Evolutionary conservation across 345 rosid genomes (phyloP).

Genomic region (Hypericum perforatum): DNA sequence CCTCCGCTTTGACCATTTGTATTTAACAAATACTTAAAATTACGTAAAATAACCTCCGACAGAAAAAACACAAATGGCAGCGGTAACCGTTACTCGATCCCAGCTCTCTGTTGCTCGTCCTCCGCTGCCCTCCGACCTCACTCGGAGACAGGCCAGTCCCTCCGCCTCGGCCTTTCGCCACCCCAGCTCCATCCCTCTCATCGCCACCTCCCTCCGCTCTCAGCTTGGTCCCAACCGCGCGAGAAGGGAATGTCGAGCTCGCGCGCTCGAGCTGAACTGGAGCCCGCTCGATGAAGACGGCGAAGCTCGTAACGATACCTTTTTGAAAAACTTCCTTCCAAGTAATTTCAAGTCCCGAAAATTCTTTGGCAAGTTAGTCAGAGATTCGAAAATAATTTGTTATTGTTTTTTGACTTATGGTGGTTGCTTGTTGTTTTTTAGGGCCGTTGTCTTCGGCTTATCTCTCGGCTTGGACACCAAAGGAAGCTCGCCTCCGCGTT

Average conservation of each 20-base stretch:
- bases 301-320: constrained; percentile 8
- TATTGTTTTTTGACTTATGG: background rate
- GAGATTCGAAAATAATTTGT: too few relatives aligned
- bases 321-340: constrained; percentile 43
- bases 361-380: background rate
- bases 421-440: constrained; percentile 9
- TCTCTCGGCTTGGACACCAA: constrained; percentile 33
- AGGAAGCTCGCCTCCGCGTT: constrained; percentile 72
- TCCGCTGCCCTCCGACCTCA: too few relatives aligned
- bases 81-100: too few relatives aligned
- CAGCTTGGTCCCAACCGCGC: constrained; percentile 12
- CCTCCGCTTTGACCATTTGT: too few relatives aligned
- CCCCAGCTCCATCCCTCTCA: constrained; percentile 10
- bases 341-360: constrained; percentile 24
- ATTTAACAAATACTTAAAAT: too few relatives aligned
- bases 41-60: too few relatives aligned
- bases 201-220: constrained; percentile 23
- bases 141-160: too few relatives aligned
- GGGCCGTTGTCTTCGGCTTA: constrained; percentile 74
- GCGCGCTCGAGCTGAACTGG: constrained; percentile 32
- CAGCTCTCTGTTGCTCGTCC: too few relatives aligned
- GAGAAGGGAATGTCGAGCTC: constrained; percentile 11
- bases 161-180: too few relatives aligned
- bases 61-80: too few relatives aligned
- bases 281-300: constrained; percentile 18